Percentiles rank a stretch among this genome's conserved stretches.
phyloP scores from a whole-genome alignment of 2,329 filamentous ascomycete genomes.

The Phialemonium atrogriseum region DNA sequence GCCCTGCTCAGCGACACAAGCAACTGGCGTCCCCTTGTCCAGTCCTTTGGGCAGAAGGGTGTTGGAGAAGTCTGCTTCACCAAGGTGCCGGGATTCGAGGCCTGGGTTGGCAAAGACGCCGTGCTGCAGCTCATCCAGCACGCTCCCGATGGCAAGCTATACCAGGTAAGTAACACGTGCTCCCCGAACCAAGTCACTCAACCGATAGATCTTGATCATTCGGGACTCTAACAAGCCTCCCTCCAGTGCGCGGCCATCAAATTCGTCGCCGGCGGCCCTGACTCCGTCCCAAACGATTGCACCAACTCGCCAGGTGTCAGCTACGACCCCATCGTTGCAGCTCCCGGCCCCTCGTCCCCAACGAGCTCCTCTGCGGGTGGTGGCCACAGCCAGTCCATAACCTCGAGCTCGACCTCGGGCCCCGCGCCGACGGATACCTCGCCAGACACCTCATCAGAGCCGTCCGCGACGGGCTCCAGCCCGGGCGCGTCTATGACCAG shows the following conservation, averaged over 20 bases:
- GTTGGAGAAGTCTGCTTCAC: slow-evolving; percentile 4
- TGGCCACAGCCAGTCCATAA: no score
- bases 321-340: slow-evolving; percentile 2
- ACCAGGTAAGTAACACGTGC: slow-evolving; percentile 4
- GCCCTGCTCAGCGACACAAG: slow-evolving; percentile 4
- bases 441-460: no score
- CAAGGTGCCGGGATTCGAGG: slow-evolving; percentile 2
- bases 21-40: slow-evolving; percentile 3
- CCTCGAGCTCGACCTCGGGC: no score
- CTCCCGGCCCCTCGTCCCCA: background rate
- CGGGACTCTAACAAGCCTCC: no score
- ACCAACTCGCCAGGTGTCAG: slow-evolving; percentile 3
- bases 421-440: no score
- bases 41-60: slow-evolving; percentile 3
- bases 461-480: no score
- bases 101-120: slow-evolving; percentile 2
- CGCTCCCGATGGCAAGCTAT: slow-evolving; percentile 3
- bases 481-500: no score
- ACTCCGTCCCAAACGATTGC: slow-evolving; percentile 2
- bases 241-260: slow-evolving; percentile 7
- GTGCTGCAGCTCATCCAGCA: slow-evolving; percentile 6
- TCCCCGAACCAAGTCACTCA: background rate
- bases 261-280: slow-evolving; percentile 4
- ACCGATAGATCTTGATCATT: no score
- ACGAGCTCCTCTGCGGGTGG: no score